Base-by-base conservation (phyloP, 192 early-diverging fungal species). In the Paraglomus brasilianum region DNA sequence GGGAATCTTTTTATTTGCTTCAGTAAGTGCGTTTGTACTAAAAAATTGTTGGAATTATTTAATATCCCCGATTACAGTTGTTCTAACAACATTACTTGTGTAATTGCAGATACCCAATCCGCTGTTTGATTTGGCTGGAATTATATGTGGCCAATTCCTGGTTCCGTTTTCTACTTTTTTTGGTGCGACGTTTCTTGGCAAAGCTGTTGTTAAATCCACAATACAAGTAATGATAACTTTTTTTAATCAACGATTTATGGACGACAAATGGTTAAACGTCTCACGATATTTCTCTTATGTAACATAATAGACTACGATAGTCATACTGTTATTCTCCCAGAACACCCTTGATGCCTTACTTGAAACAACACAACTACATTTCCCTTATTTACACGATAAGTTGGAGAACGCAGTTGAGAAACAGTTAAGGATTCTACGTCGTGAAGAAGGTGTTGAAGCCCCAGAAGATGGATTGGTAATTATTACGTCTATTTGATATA, bases 101-200 rank as follows among this genome's bases (percentile, higher is more conserved):
- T 11, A 72, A 38, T 8, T 24, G 11, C 74, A 91, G 79, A 92
- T 97, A 64, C 96, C 96, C n/a, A 98, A 98, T 63, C 95, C 95
- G 13, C 78, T 98, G 47, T 98, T 98, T 78, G 96, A 98, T 69
- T 82, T 98, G 42, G 96, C 96, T 42, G 96, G 96, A 19, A 96
- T 98, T 47, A 88, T 94, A 5, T 96, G 95, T 72, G 96, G 96
- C 0, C 91, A 93, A 72, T 96, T 95, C 71, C 73, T 87, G 46
- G 85, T 98, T 0, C 93, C 94, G 15, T 96, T 98, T 75, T 81
- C 83, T 72, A 98, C 95, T 7, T 98, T 96, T 78, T 98, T 95
- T 78, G 93, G 93, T 0, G 96, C 96, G 0, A 98, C 96, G 4
- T 88, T 98, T 59, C 70, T 98, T 19, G 96, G 96, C 49, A 98